Percentiles rank a stretch among this genome's conserved stretches.
Evolutionary conservation across 306 rosid genomes (phyloP).

Genomic region (Begonia loranthoides): DNA sequence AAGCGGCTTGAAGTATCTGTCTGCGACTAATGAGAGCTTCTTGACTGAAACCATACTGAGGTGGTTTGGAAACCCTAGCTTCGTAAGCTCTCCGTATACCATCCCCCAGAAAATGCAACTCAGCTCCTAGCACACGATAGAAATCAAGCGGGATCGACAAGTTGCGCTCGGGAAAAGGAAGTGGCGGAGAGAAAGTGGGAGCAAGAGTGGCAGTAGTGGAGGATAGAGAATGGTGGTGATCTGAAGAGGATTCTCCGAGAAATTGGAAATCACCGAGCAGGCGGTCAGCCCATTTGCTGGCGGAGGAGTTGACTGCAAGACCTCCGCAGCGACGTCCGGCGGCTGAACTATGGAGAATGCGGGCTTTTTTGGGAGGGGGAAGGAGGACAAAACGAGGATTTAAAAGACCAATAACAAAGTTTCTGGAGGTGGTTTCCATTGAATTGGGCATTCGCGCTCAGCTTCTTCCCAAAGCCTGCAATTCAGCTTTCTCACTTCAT

Average conservation of each 20-base stretch:
- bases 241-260: slow-evolving; percentile 50
- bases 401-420: slow-evolving; percentile 32
- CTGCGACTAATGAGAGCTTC: slow-evolving; percentile 74
- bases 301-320: slow-evolving; percentile 26
- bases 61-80: slow-evolving; percentile 74
- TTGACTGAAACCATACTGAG: slow-evolving; percentile 72
- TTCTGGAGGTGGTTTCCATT: slow-evolving; percentile 38
- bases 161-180: slow-evolving; percentile 45
- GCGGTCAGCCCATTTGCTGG: slow-evolving; percentile 95
- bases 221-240: slow-evolving; percentile 14
- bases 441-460: slow-evolving; percentile 9
- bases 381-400: slow-evolving; percentile 16
- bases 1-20: slow-evolving; percentile 83
- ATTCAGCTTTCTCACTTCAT: no score
- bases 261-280: slow-evolving; percentile 85
- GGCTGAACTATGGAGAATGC: slow-evolving; percentile 15
- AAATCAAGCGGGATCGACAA: slow-evolving; percentile 64
- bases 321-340: slow-evolving; percentile 3
- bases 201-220: slow-evolving; percentile 30
- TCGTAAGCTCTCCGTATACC: slow-evolving; percentile 79
- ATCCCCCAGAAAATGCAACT: slow-evolving; percentile 82
- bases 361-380: slow-evolving; percentile 11
- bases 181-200: slow-evolving; percentile 27
- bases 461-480: background rate
- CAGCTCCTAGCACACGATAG: slow-evolving; percentile 72